Evolutionary conservation across 148 eudicot genomes (phyloP), one percentile per base, ranked within the genome.

Genomic region (Bassia scoparia): DNA sequence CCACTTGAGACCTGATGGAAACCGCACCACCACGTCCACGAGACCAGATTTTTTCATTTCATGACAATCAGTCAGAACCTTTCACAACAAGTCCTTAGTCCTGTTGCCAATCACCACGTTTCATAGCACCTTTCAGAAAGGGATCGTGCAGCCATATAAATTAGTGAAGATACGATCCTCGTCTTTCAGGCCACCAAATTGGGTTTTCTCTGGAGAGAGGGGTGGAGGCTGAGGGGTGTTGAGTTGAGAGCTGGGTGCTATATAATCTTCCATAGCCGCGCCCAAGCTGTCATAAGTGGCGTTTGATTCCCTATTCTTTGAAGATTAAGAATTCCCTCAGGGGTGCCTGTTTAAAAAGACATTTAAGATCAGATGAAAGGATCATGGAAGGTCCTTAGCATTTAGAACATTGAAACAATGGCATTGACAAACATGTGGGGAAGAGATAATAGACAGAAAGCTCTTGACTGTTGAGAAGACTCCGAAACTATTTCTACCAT

Each of bases 1-100:
- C 98, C 98, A 94, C 70, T 94, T 94, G 3, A 94, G 90, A 24
- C 98, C 98, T 43, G 98, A 91, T 16, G 97, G 96, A 74, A 94
- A 94, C 98, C 68, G 98, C 98, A 64, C 98, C 98, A 78, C 98
- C 98, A 76, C 97, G 97, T 61, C 98, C 98, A 62, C 97, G 91
- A 94, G 88, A 48, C 98, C 98, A 52, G 98, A 94, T 63, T 91
- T 89, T 81, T 94, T 94, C 85, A 94, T 83, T 81, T 94, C 98
- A 80, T 84, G 21, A 93, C 98, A 68, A 93, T 89, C 98, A 93
- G 80, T 93, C 98, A 53, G 97, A 35, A 61, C 97, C 98, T 84
- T 93, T 91, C 60, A 83, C 34, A 35, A 93, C 98, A 93, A 80
- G 79, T 90, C 98, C 76, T 93, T 93, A n/a, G 98, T 93, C 80